Conservation (phyloP, 306 rosid genomes). For the Styphnolobium japonicum region DNA sequence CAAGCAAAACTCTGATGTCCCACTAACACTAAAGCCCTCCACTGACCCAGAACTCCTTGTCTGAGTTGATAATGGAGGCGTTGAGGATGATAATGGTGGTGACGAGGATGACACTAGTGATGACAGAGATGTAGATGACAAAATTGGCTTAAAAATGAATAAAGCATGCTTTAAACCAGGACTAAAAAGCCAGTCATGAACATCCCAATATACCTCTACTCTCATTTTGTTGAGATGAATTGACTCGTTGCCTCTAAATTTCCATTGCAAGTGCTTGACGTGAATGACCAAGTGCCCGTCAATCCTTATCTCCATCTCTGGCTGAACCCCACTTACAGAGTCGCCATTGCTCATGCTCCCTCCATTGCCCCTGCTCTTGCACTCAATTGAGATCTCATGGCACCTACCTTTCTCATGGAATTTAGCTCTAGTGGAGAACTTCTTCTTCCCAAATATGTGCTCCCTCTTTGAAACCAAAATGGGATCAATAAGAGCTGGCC, state of each 20-base stretch:
- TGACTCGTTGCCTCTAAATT: constrained; percentile 84
- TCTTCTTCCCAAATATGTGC: constrained; percentile 78
- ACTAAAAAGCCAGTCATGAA: constrained; percentile 85
- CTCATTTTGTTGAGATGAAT: constrained; percentile 69
- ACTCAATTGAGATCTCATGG: constrained; percentile 78
- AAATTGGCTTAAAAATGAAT: constrained; percentile 77
- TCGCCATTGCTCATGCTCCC: constrained; percentile 26
- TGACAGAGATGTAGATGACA: constrained; percentile 44
- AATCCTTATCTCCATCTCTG: constrained; percentile 88
- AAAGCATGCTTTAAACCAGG: constrained; percentile 87
- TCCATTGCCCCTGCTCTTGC: constrained; percentile 43
- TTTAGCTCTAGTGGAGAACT: constrained; percentile 65
- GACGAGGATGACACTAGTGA: constrained; percentile 39
- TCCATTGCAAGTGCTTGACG: constrained; percentile 88
- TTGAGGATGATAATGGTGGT: constrained; percentile 36
- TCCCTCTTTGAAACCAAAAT: constrained; percentile 72
- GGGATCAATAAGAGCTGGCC: constrained; percentile 81
- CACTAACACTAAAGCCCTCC: constrained; percentile 55
- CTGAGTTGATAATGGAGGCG: constrained; percentile 52
- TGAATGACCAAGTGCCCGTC: constrained; percentile 77
- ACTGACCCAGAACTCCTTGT: constrained; percentile 49
- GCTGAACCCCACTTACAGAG: constrained; percentile 49
- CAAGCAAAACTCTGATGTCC: constrained; percentile 79
- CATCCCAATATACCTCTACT: constrained; percentile 89
- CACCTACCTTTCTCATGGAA: constrained; percentile 70